phyloP scores from a whole-genome alignment of 192 early-diverging fungal genomes.

The Linnemannia schmuckeri region DNA sequence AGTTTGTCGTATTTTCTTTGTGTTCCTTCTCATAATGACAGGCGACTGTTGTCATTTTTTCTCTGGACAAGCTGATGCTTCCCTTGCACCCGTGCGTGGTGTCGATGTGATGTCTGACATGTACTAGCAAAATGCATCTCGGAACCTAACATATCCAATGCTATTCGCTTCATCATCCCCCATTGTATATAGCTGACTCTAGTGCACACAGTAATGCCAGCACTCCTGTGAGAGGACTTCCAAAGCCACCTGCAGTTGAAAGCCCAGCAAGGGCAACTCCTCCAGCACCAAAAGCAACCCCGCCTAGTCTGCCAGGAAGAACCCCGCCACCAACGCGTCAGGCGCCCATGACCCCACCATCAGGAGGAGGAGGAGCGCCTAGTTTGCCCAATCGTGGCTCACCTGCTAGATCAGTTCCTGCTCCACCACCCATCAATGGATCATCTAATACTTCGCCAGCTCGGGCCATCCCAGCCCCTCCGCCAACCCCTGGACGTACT shows the following conservation, averaged over 20 bases:
- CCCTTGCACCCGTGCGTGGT: background rate
- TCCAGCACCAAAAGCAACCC: constrained; percentile 30
- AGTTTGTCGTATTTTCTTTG: constrained; percentile 7
- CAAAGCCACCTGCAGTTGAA: constrained; percentile 48
- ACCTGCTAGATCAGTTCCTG: constrained; percentile 34
- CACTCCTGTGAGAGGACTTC: constrained; percentile 40
- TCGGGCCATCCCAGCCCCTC: constrained; percentile 31
- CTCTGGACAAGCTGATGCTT: background rate
- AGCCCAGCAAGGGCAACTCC: constrained; percentile 19
- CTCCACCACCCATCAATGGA: constrained; percentile 44
- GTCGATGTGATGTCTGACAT: background rate
- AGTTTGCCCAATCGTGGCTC: constrained; percentile 29
- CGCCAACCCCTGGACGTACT: constrained; percentile 39
- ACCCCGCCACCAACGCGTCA: constrained; percentile 34
- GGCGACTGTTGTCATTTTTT: background rate
- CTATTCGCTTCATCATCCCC: background rate
- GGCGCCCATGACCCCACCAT: constrained; percentile 39
- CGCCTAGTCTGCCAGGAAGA: constrained; percentile 40
- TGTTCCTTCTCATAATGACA: background rate
- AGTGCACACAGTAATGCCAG: constrained; percentile 18
- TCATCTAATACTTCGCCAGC: constrained; percentile 19
- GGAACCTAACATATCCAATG: background rate
- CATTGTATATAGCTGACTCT: constrained; percentile 27
- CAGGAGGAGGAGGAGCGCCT: constrained; percentile 26
- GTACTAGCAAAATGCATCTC: too few species aligned